These are phyloP conservation scores for Peronospora destructor DNA, from an alignment of 352 stramenopile species.

Conservation along the genomic window DNA sequence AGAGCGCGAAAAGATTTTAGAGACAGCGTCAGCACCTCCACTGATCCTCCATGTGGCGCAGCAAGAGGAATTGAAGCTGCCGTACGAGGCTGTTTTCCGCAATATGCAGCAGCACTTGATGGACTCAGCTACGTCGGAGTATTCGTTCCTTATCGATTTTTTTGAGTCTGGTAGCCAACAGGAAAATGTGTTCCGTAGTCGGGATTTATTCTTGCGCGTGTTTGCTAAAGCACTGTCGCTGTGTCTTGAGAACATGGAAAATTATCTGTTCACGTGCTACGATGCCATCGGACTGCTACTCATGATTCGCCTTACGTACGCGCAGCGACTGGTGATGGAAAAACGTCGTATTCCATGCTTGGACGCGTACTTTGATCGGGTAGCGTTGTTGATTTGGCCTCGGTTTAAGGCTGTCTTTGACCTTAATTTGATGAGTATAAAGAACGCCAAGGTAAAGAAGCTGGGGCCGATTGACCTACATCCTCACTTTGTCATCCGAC, in stretches of 20 bases:
- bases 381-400: slow-evolving; percentile 94
- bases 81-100: slow-evolving; percentile 96
- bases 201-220: slow-evolving; percentile 91
- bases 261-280: slow-evolving; percentile 96
- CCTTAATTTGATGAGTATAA: slow-evolving; percentile 89
- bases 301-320: slow-evolving; percentile 96
- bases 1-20: slow-evolving; percentile 87
- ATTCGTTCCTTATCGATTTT: slow-evolving; percentile 94
- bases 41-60: slow-evolving; percentile 93
- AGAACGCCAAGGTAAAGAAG: slow-evolving; percentile 82
- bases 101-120: slow-evolving; percentile 96
- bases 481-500: slow-evolving; percentile 93
- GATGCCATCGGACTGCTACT: slow-evolving; percentile 96
- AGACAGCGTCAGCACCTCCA: slow-evolving; percentile 68
- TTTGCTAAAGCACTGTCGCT: slow-evolving; percentile 94
- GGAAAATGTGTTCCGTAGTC: slow-evolving; percentile 48
- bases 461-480: slow-evolving; percentile 92
- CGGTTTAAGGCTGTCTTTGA: slow-evolving; percentile 96
- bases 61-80: slow-evolving; percentile 87
- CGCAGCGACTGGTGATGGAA: slow-evolving; percentile 76
- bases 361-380: slow-evolving; percentile 94
- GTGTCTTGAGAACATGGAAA: slow-evolving; percentile 96
- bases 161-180: slow-evolving; percentile 80
- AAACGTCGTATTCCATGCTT: slow-evolving; percentile 86
- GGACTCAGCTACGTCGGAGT: slow-evolving; percentile 96